phyloP scores from a whole-genome alignment of 2,329 filamentous ascomycete genomes.

The Arthroderma sp. region DNA sequence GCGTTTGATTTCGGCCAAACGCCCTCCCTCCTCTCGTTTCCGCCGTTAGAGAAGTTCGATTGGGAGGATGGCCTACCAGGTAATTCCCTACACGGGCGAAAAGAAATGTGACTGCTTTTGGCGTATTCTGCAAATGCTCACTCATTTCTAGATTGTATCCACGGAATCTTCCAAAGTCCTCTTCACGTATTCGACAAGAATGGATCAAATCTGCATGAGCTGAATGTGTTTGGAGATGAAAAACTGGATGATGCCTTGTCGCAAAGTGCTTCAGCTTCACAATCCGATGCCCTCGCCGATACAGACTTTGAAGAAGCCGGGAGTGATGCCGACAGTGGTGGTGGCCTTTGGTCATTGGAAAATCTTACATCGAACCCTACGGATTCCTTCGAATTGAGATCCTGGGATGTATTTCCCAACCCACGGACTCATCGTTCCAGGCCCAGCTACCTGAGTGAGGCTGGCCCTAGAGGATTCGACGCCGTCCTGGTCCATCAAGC shows the following conservation, averaged over 20 bases:
- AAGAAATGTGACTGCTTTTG: not conserved
- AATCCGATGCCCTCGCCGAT: slow-evolving; percentile 13
- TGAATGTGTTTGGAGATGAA: slow-evolving; percentile 21
- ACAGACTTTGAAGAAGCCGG: slow-evolving; percentile 10
- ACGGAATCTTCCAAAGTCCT: slow-evolving; percentile 15
- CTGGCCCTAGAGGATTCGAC: slow-evolving; percentile 27
- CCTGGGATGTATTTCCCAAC: slow-evolving; percentile 31
- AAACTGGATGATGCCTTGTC: slow-evolving; percentile 13
- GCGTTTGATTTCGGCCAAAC: slow-evolving; percentile 25
- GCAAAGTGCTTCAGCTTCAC: slow-evolving; percentile 10
- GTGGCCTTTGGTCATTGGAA: slow-evolving; percentile 25
- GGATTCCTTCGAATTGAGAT: slow-evolving; percentile 16
- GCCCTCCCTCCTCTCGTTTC: slow-evolving; percentile 25
- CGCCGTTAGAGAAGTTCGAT: slow-evolving; percentile 23
- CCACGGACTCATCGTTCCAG: slow-evolving; percentile 18
- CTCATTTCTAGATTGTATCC: slow-evolving; percentile 13
- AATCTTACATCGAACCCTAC: slow-evolving; percentile 10
- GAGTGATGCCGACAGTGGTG: not conserved
- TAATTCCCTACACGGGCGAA: slow-evolving; percentile 9
- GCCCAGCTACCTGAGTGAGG: slow-evolving; percentile 33
- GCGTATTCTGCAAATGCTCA: not conserved
- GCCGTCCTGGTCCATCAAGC: slow-evolving; percentile 21
- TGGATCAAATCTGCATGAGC: slow-evolving; percentile 18
- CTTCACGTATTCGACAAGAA: slow-evolving; percentile 14
- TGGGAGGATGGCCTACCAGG: slow-evolving; percentile 24